Evolutionary conservation across 495 filamentous ascomycete genomes (phyloP), one percentile per base, ranked within the genome.

Genomic region (Hypoxylon fragiforme): DNA sequence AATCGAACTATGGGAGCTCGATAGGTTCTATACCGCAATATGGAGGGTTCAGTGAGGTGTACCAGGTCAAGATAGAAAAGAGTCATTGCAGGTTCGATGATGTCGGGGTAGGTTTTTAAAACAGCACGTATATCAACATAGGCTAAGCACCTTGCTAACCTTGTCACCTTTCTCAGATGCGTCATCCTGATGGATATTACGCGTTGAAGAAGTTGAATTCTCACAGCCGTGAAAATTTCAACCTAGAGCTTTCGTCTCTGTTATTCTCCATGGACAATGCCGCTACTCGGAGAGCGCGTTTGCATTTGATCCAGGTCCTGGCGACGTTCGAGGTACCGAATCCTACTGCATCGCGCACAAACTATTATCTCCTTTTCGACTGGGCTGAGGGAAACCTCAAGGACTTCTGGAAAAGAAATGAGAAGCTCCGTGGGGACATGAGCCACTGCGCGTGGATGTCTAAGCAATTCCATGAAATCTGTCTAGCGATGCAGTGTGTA

Each of bases 321-420:
- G 58, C 47, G 1, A 62, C 52, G 3, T 62, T 62, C n/a, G 58
- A 62, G 34, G 58, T 62, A 2, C 12, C 31, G 7, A 31, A 52
- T 15, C 37, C 45, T 7, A 3, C 19, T 1, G 7, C 12, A 3
- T 3, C 15, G n/a, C 1, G 30, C 1, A 35, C 46, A 5, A 48
- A 30, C 5, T 62, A 51, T 6, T 62, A 56, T 31, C 43, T 62
- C 36, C 58, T 62, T 19, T 62, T 62, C 16, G 52, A 62, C 37
- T 62, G 58, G 58, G 58, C 58, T 0, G 38, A 47, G 15, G 57
- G 57, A 3, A 57, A 35, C 7, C 58, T 62, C 3, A 49, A n/a
- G 5, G 16, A 57, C 3, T 62, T 62, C 28, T 62, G 58, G 58
- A 43, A 37, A 24, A 12, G 0, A 0, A 57, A 51, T 12, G 9